Evolutionary conservation across 2,329 filamentous ascomycete genomes (phyloP).

Genomic region (Erysiphe pulchra): DNA sequence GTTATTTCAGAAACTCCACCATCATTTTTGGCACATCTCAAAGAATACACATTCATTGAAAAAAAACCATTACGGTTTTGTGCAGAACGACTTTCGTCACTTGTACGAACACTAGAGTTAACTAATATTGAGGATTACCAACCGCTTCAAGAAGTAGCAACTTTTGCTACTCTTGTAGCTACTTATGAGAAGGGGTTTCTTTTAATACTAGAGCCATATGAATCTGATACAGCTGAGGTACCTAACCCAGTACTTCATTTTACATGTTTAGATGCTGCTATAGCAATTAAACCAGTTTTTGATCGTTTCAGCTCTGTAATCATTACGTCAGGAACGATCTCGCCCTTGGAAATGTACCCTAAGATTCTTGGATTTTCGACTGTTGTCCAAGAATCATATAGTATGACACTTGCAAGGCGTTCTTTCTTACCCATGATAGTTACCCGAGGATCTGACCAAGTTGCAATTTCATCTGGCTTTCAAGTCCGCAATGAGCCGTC

Average conservation of each 20-base stretch:
- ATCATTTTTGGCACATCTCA: conserved; percentile 78
- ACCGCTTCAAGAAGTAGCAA: conserved; percentile 87
- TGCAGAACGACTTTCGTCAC: conserved; percentile 75
- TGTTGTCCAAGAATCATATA: conserved; percentile 89
- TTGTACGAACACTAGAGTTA: conserved; percentile 82
- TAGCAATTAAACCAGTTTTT: conserved; percentile 93
- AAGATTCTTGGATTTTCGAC: conserved; percentile 91
- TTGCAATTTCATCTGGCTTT: conserved; percentile 77
- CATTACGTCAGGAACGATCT: conserved; percentile 93
- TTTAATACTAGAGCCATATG: conserved; percentile 88
- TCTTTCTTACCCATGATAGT: conserved; percentile 99
- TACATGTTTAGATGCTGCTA: conserved; percentile 86
- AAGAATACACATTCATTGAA: conserved; percentile 92
- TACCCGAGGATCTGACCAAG: conserved; percentile 81
- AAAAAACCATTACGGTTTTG: conserved; percentile 88
- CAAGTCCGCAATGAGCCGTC: conserved; percentile 87
- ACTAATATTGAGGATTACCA: conserved; percentile 98
- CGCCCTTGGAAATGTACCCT: conserved; percentile 93
- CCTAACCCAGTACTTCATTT: conserved; percentile 95
- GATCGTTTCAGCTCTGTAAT: conserved; percentile 95
- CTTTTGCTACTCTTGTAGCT: conserved; percentile 82
- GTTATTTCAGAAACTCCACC: conserved; percentile 93
- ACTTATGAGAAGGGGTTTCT: conserved; percentile 95
- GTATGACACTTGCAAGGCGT: conserved; percentile 77
- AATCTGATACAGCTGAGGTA: conserved; percentile 83